These are phyloP conservation scores for Didymellaceae sp. DNA, from an alignment of 2,329 filamentous ascomycete genomes.

Conservation along the genomic window DNA sequence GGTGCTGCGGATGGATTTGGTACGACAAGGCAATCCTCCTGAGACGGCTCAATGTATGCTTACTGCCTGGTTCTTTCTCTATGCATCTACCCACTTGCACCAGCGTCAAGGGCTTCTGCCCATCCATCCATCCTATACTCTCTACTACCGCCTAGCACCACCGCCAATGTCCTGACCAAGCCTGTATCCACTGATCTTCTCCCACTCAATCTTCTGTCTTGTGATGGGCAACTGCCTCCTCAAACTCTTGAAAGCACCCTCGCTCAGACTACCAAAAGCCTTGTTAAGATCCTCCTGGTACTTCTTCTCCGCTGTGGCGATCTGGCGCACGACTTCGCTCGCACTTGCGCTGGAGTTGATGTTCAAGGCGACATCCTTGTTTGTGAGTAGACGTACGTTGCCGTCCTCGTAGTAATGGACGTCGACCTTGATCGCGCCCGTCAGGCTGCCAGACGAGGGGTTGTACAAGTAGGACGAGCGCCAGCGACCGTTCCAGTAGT, in stretches of 20 bases:
- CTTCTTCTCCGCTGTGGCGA: slow-evolving; percentile 81
- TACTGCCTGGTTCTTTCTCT: neutral
- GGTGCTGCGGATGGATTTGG: too few species aligned
- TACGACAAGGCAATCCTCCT: too few species aligned
- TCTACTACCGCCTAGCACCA: slow-evolving; percentile 33
- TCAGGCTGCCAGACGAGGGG: slow-evolving; percentile 69
- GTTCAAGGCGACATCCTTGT: slow-evolving; percentile 71
- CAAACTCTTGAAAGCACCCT: slow-evolving; percentile 93
- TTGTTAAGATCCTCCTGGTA: slow-evolving; percentile 96
- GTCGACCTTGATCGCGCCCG: slow-evolving; percentile 86
- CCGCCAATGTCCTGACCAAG: slow-evolving; percentile 61
- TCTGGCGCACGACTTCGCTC: slow-evolving; percentile 75
- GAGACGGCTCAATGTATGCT: too few species aligned
- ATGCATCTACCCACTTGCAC: neutral
- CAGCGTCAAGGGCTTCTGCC: neutral
- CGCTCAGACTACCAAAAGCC: slow-evolving; percentile 85
- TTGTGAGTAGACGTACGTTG: slow-evolving; percentile 92
- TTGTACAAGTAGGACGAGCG: slow-evolving; percentile 84
- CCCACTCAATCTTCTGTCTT: slow-evolving; percentile 98
- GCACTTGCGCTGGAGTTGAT: slow-evolving; percentile 66
- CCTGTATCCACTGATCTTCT: slow-evolving; percentile 93
- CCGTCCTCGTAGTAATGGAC: slow-evolving; percentile 99
- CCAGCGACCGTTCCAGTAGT: slow-evolving; percentile 99
- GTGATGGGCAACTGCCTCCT: slow-evolving; percentile 94
- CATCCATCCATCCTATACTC: neutral